Base-by-base conservation (phyloP, 192 early-diverging fungal genomes). In the Backusella psychrophila region DNA sequence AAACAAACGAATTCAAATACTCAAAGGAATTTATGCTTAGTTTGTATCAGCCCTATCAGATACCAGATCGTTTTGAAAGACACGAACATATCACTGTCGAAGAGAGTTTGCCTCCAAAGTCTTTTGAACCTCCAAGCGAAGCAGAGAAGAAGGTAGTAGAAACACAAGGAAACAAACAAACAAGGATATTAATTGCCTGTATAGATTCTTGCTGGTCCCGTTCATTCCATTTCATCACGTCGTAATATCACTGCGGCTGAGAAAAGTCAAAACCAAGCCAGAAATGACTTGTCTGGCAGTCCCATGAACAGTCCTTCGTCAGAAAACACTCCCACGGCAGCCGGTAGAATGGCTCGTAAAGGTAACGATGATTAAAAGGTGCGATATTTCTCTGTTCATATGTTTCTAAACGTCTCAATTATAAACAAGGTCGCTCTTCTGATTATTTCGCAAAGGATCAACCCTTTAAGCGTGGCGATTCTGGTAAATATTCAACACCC, bases 21-120 rank as follows among this genome's bases (percentile, higher is more conserved):
- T 89, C 91, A 15, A 91, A 90, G 67, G 93, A 93, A 44, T 84
- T 86, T 44, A 93, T 94, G 92, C 82, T 94, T 12, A 88, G 87
- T 19, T 80, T 94, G 44, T 94, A 89, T 81, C 89, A 84, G 36
- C 87, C 90, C 4, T 41, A 66, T 66, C 87, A 85, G 35, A 68
- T 90, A 26, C 82, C 89, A 31, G 79, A 87, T 26, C 88, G 88
- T 49, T 93, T 94, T 80, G 89, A 91, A 49, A 78, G 83, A 39
- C 89, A 89, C 71, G 90, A 90, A 74, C 88, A 89, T 77, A 90
- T 91, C 70, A 90, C 89, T 52, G 88, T 85, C 17, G 84, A 87
- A 56, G 86, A 90, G 42, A 41, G 87, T n/a, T 74, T 91, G 23
- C 75, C 66, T 19, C 93, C 93, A 39, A 85, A 93, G 67, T 87